Conservation (phyloP, 208 protist species). For the Leishmania turanica region DNA sequence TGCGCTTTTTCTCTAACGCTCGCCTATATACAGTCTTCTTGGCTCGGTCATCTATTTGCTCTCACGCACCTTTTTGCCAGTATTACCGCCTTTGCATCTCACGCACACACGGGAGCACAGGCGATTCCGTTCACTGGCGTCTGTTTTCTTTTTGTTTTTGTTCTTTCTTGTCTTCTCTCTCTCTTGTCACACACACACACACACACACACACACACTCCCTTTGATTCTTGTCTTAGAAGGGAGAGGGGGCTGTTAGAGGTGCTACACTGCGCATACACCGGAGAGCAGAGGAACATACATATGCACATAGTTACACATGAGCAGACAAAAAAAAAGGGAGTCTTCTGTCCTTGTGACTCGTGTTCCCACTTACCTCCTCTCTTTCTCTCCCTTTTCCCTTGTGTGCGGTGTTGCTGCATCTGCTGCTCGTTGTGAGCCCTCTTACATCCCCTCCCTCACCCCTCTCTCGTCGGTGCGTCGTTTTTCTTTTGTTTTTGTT, state of each 20-base stretch:
- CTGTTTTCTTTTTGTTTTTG: constrained; percentile 1
- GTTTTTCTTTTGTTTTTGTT: not conserved
- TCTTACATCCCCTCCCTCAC: not conserved
- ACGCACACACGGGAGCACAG: constrained; percentile 8
- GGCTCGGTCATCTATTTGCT: not conserved
- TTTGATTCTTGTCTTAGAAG: not conserved
- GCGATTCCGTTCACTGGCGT: not conserved
- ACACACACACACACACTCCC: not conserved
- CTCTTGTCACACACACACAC: not conserved
- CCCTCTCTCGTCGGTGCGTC: not conserved
- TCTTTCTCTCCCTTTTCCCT: not conserved
- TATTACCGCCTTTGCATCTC: not conserved
- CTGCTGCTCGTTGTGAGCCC: not conserved
- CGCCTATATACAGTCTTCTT: not conserved
- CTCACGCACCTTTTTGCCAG: not conserved
- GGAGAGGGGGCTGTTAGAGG: not conserved
- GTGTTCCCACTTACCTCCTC: not conserved
- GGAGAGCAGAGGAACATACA: not conserved
- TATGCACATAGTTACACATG: not conserved
- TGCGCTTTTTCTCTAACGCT: not conserved
- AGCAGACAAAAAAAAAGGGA: not conserved
- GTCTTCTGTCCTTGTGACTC: not conserved
- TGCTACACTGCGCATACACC: not conserved
- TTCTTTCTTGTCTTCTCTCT: too few species aligned
- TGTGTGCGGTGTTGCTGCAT: not conserved